These are phyloP conservation scores for Xylaria sp. DNA, from an alignment of 2,329 filamentous ascomycete species.

Conservation along the genomic window DNA sequence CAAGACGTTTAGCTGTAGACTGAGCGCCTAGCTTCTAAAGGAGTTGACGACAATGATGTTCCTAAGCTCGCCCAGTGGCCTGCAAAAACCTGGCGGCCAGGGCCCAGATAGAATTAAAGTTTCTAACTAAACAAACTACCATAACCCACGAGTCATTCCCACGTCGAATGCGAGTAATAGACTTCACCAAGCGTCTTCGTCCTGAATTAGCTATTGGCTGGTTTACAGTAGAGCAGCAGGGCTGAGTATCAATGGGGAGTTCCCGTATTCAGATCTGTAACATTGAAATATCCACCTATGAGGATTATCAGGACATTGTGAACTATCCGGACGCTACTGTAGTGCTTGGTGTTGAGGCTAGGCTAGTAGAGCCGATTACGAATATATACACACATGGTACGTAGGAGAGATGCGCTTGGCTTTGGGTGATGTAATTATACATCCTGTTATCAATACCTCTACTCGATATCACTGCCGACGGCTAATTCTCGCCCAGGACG, in stretches of 20 bases:
- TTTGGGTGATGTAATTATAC: not conserved
- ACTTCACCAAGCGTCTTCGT: not conserved
- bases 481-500: no score
- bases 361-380: not conserved
- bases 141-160: not conserved
- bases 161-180: not conserved
- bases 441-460: no score
- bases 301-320: not conserved
- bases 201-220: no score
- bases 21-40: not conserved
- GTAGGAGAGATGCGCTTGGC: not conserved
- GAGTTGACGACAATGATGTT: not conserved
- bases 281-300: not conserved
- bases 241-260: no score
- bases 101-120: not conserved
- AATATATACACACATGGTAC: no score
- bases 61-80: no score
- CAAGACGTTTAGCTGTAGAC: not conserved
- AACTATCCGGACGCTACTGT: not conserved
- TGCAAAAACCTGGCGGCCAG: no score
- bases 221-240: no score
- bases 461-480: no score
- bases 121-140: not conserved
- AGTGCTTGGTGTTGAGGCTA: no score
- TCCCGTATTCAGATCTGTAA: not conserved